A percentile compares a stretch with the other conserved stretches of the same genome.
Evolutionary conservation across 2,329 filamentous ascomycete genomes (phyloP).

Genomic region (Eutypella sp.): DNA sequence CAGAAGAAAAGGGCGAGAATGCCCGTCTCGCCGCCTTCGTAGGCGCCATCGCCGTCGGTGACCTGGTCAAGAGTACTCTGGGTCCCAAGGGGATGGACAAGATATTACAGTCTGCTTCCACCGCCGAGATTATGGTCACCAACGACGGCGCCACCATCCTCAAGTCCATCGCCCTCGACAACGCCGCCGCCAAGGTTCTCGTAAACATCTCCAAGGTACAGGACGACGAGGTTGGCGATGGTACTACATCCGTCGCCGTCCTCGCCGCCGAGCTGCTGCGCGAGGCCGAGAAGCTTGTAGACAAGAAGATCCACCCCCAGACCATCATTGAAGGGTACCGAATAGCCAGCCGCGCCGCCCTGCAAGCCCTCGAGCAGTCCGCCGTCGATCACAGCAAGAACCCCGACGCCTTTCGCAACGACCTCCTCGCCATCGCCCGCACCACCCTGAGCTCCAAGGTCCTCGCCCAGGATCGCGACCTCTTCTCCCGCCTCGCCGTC

Average conservation of each 20-base stretch:
- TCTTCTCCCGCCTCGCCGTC: conserved; percentile 84
- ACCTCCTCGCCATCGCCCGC: conserved; percentile 83
- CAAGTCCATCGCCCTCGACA: conserved; percentile 97
- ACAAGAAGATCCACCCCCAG: conserved; percentile 98
- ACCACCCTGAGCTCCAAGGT: conserved; percentile 98
- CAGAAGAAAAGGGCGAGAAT: conserved; percentile 98
- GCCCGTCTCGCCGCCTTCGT: conserved; percentile 97
- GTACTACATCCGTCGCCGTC: conserved; percentile 96
- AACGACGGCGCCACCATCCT: conserved; percentile 98
- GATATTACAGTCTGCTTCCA: conserved; percentile 95
- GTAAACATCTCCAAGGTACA: conserved; percentile 99
- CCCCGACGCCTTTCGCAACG: conserved; percentile 78
- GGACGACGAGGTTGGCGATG: conserved; percentile 97
- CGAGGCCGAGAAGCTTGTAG: conserved; percentile 94
- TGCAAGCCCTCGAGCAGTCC: conserved; percentile 75
- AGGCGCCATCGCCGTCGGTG: conserved; percentile 94
- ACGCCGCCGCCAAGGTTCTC: conserved; percentile 94
- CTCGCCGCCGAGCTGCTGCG: conserved; percentile 90
- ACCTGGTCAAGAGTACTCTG: conserved; percentile 94
- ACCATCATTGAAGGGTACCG: conserved; percentile 99
- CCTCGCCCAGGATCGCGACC: conserved; percentile 84
- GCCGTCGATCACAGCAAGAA: conserved; percentile 88
- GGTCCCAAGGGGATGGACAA: conserved; percentile 99
- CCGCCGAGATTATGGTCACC: conserved; percentile 95
- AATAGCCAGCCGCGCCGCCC: conserved; percentile 87